Evolutionary conservation across 257 asterid species (phyloP).

Genomic region (Plantago elongata): DNA sequence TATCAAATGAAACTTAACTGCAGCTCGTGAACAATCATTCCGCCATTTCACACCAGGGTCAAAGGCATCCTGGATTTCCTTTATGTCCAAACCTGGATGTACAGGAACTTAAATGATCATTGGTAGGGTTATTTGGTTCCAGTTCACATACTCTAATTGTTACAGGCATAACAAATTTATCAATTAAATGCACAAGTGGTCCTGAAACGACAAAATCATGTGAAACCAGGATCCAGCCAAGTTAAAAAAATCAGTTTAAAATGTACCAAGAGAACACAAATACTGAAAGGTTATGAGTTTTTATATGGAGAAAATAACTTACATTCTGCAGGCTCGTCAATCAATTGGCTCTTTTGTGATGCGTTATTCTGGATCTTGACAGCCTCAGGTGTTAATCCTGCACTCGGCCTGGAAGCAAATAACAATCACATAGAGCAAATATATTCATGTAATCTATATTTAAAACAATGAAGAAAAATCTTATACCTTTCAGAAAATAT

Average conservation of each 20-base stretch:
- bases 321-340: conserved; percentile 36
- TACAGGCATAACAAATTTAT: conserved; percentile 4
- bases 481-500: conserved; percentile 35
- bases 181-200: conserved; percentile 20
- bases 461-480: conserved; percentile 5
- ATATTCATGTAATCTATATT: conserved; percentile 4
- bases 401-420: conserved; percentile 39
- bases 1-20: conserved; percentile 39
- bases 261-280: conserved; percentile 10
- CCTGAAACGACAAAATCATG: conserved; percentile 13
- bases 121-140: conserved; percentile 14
- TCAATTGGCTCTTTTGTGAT: conserved; percentile 25
- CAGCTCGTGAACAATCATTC: conserved; percentile 28
- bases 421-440: conserved; percentile 9
- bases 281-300: conserved; percentile 7
- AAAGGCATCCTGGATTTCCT: conserved; percentile 33
- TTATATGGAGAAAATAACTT: conserved; percentile 18
- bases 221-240: conserved; percentile 1
- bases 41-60: conserved; percentile 52
- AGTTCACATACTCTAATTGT: conserved; percentile 9
- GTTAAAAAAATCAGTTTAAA: background rate
- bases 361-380: conserved; percentile 26
- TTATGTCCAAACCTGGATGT: conserved; percentile 39
- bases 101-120: conserved; percentile 10
- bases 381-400: conserved; percentile 30